phyloP scores from a whole-genome alignment of 208 protist genomes.

The Acanthamoeba divionensis region DNA sequence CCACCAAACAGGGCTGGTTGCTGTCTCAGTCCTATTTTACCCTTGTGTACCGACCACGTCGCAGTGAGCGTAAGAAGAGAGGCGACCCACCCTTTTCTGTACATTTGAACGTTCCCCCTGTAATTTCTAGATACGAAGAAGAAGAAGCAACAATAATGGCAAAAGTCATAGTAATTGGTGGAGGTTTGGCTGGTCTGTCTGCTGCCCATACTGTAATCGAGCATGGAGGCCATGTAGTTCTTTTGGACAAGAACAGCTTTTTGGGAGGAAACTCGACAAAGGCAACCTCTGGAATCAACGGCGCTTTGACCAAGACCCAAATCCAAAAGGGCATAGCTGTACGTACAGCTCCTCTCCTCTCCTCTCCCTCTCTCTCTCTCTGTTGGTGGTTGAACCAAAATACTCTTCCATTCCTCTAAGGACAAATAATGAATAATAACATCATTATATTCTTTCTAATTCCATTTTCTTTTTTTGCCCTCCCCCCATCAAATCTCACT shows the following conservation, averaged over 20 bases:
- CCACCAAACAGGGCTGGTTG: no score
- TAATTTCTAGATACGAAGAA: no score
- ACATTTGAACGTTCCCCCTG: no score
- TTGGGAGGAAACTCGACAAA: slow-evolving; percentile 93
- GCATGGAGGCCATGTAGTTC: slow-evolving; percentile 83
- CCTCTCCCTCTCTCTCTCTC: neutral
- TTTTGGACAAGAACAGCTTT: slow-evolving; percentile 88
- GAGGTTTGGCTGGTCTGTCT: slow-evolving; percentile 71
- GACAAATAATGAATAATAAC: no score
- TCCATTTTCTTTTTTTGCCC: neutral
- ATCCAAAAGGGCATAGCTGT: slow-evolving; percentile 55
- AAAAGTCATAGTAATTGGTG: slow-evolving; percentile 71
- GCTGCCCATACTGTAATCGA: slow-evolving; percentile 39
- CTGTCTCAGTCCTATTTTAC: no score
- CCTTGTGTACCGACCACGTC: no score
- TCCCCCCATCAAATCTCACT: no score
- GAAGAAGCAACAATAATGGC: no score
- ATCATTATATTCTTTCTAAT: neutral
- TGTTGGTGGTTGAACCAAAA: no score
- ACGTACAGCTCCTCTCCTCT: neutral
- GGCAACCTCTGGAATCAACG: slow-evolving; percentile 95
- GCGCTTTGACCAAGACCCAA: slow-evolving; percentile 85
- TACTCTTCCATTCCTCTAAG: no score
- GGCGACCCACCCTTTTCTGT: no score
- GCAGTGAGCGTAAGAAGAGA: no score